Evolutionary conservation across 1,284 basidiomycete species (phyloP).

Genomic region (Cutaneotrichosporon spelunceum): DNA sequence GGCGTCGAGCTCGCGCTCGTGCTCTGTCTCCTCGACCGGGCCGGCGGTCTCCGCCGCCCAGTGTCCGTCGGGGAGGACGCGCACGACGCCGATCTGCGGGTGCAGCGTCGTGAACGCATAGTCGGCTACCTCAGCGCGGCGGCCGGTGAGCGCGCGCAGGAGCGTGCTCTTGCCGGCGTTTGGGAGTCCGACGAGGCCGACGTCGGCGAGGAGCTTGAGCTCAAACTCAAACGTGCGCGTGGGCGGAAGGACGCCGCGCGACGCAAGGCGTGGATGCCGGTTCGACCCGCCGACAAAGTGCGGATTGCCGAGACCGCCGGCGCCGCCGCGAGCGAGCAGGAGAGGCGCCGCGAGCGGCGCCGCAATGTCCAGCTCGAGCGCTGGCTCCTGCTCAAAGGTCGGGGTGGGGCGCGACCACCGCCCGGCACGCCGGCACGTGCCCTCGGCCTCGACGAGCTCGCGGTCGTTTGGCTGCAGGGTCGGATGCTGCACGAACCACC

Average conservation of each 20-base stretch:
- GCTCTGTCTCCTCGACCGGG: conserved; percentile 67
- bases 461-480: conserved; percentile 60
- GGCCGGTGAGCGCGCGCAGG: conserved; percentile 81
- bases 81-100: conserved; percentile 88
- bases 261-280: conserved; percentile 75
- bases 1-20: conserved; percentile 59
- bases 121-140: conserved; percentile 80
- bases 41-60: conserved; percentile 56
- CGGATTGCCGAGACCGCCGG: conserved; percentile 85
- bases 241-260: conserved; percentile 75
- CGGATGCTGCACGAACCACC: conserved; percentile 77
- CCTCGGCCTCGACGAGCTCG: conserved; percentile 69
- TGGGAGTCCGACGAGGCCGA: conserved; percentile 89
- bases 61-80: conserved; percentile 74
- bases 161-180: conserved; percentile 83
- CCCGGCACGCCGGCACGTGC: conserved; percentile 62
- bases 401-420: conserved; percentile 46
- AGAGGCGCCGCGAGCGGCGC: conserved; percentile 58
- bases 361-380: conserved; percentile 63
- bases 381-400: conserved; percentile 51
- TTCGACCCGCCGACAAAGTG: conserved; percentile 59
- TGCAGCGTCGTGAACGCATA: conserved; percentile 96
- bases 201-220: conserved; percentile 88
- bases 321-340: conserved; percentile 73
- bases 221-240: conserved; percentile 81